These are phyloP conservation scores for Rhynchospora tenuis DNA, from an alignment of 176 grass and related monocot genomes.

Conservation along the genomic window DNA sequence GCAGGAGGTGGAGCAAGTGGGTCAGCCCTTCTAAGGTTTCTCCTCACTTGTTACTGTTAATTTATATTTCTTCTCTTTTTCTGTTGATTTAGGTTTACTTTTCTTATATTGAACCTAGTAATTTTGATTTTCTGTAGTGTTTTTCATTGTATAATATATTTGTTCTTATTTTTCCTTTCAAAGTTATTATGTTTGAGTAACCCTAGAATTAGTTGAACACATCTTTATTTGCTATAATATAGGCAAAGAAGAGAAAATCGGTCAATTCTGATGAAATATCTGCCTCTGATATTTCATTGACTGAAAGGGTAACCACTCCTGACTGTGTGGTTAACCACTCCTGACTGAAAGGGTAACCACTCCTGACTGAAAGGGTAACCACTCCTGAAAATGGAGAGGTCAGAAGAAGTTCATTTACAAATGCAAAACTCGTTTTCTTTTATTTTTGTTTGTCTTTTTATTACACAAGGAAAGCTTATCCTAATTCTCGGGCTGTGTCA, in stretches of 20 bases:
- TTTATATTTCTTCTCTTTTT: background rate
- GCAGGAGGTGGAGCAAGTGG: background rate
- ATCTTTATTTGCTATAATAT: slow-evolving; percentile 1
- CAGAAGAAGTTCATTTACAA: background rate
- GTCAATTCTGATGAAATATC: background rate
- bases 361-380: background rate
- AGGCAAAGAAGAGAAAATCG: slow-evolving; percentile 2
- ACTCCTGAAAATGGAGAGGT: background rate
- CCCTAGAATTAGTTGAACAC: background rate
- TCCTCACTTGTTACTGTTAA: background rate
- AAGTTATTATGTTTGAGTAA: background rate
- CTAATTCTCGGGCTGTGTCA: background rate
- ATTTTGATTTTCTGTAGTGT: background rate
- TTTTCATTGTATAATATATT: background rate
- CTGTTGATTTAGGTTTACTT: too few species aligned
- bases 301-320: background rate
- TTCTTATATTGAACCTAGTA: background rate
- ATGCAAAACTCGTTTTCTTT: background rate
- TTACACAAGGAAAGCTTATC: background rate
- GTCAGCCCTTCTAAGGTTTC: too few species aligned
- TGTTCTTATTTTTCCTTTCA: background rate
- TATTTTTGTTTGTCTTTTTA: background rate
- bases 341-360: background rate
- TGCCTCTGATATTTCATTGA: background rate
- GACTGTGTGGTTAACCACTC: background rate